Conservation (phyloP, 106 monocot species). For the Acorus gramineus region DNA sequence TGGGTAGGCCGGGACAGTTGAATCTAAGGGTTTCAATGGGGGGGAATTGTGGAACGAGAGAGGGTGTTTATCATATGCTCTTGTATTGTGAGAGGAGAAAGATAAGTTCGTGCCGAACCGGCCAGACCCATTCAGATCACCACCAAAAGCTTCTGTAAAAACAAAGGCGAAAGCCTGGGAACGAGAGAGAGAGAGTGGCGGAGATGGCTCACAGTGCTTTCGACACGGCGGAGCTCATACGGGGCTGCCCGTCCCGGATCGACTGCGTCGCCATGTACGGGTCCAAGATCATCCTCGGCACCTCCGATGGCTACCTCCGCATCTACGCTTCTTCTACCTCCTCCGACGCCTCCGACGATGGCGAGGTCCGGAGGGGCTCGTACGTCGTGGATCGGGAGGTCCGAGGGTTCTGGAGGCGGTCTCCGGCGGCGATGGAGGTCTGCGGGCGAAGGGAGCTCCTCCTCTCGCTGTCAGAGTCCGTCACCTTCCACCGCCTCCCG, state of each 20-base stretch:
- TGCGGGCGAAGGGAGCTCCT: conserved; percentile 63
- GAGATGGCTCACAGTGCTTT: conserved; percentile 88
- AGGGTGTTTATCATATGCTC: too few relatives aligned
- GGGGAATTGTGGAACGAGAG: too few relatives aligned
- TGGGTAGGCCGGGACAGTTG: too few relatives aligned
- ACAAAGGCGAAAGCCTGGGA: too few relatives aligned
- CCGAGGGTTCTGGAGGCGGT: conserved; percentile 58
- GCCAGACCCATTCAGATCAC: too few relatives aligned
- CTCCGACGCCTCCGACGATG: conserved; percentile 1
- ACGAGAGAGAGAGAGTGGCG: too few relatives aligned
- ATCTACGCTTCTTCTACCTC: conserved; percentile 48
- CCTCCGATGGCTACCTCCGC: conserved; percentile 66
- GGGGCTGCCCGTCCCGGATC: conserved; percentile 38
- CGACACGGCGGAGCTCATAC: conserved; percentile 66
- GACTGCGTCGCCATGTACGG: conserved; percentile 49
- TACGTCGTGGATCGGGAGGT: conserved; percentile 57
- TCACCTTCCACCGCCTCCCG: conserved; percentile 77
- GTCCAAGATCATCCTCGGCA: conserved; percentile 57
- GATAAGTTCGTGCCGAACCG: too few relatives aligned
- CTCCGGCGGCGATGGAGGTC: conserved; percentile 76
- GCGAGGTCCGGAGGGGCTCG: conserved; percentile 36
- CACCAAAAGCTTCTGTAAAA: too few relatives aligned
- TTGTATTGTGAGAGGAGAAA: too few relatives aligned
- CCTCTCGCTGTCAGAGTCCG: conserved; percentile 84
- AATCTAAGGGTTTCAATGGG: too few relatives aligned